phyloP scores from a whole-genome alignment of 106 monocot genomes.

The Acorus calamus region DNA sequence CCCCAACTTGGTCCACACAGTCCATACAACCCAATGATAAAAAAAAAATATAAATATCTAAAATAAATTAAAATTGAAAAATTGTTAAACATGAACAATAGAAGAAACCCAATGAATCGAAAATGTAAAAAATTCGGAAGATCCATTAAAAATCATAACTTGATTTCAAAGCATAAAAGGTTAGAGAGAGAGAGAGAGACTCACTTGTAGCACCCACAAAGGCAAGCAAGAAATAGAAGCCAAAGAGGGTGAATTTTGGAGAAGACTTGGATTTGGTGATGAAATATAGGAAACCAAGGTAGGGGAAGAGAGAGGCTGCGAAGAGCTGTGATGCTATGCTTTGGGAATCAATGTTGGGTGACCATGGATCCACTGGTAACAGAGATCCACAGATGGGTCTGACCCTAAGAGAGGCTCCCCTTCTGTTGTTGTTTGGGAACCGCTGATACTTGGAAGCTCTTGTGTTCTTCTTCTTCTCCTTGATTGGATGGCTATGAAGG shows the following conservation, averaged over 20 bases:
- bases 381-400: neutral
- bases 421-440: too few relatives aligned
- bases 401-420: too few relatives aligned
- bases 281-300: slow-evolving; percentile 89
- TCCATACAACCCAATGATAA: too few relatives aligned
- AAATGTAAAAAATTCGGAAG: too few relatives aligned
- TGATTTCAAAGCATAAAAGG: neutral
- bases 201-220: slow-evolving; percentile 94
- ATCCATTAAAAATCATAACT: neutral
- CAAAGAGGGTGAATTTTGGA: slow-evolving; percentile 89
- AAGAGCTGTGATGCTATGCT: slow-evolving; percentile 89
- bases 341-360: slow-evolving; percentile 70
- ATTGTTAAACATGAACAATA: too few relatives aligned
- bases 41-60: too few relatives aligned
- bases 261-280: slow-evolving; percentile 83
- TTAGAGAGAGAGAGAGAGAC: slow-evolving; percentile 1
- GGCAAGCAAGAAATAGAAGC: slow-evolving; percentile 94
- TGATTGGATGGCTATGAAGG: too few relatives aligned
- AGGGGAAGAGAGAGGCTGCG: slow-evolving; percentile 84
- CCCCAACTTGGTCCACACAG: too few relatives aligned
- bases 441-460: too few relatives aligned
- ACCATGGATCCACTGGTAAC: slow-evolving; percentile 68
- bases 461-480: too few relatives aligned
- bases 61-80: too few relatives aligned
- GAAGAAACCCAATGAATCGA: too few relatives aligned